phyloP scores from a whole-genome alignment of 2,329 filamentous ascomycete species.

The Trichoderma endophyticum region DNA sequence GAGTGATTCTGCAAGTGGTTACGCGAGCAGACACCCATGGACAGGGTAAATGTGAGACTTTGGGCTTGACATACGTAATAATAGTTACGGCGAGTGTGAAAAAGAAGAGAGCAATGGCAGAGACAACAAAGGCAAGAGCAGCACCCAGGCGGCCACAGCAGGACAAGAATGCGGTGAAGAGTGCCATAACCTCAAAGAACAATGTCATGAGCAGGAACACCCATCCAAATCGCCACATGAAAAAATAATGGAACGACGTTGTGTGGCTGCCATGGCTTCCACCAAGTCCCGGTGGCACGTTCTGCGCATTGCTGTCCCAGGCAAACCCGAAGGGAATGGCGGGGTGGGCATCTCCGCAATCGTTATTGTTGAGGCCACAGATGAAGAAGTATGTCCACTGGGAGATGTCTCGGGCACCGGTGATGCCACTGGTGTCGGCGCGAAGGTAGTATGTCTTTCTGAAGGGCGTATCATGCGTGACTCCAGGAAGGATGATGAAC shows the following conservation, averaged over 20 bases:
- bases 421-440: constrained; percentile 71
- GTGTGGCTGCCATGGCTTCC: constrained; percentile 53
- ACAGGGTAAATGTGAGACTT: neutral
- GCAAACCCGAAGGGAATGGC: constrained; percentile 72
- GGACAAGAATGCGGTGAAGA: constrained; percentile 66
- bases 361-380: constrained; percentile 61
- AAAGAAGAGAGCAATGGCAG: constrained; percentile 64
- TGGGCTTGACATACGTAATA: constrained; percentile 64
- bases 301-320: constrained; percentile 49
- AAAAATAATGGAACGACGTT: constrained; percentile 65
- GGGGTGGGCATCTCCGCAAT: constrained; percentile 62
- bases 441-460: constrained; percentile 82
- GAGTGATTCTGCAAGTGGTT: neutral
- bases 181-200: constrained; percentile 68
- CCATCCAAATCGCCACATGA: constrained; percentile 89
- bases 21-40: neutral
- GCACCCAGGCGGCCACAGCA: constrained; percentile 69
- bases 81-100: constrained; percentile 63
- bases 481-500: constrained; percentile 57
- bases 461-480: constrained; percentile 52
- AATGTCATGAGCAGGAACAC: constrained; percentile 84
- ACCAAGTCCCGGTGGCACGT: constrained; percentile 44
- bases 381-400: constrained; percentile 93
- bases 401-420: constrained; percentile 61
- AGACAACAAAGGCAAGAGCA: constrained; percentile 59